Percentiles rank a stretch among this genome's conserved stretches.
These are phyloP conservation scores for Exophiala sideris DNA, from an alignment of 2,329 filamentous ascomycete species.

Conservation along the genomic window DNA sequence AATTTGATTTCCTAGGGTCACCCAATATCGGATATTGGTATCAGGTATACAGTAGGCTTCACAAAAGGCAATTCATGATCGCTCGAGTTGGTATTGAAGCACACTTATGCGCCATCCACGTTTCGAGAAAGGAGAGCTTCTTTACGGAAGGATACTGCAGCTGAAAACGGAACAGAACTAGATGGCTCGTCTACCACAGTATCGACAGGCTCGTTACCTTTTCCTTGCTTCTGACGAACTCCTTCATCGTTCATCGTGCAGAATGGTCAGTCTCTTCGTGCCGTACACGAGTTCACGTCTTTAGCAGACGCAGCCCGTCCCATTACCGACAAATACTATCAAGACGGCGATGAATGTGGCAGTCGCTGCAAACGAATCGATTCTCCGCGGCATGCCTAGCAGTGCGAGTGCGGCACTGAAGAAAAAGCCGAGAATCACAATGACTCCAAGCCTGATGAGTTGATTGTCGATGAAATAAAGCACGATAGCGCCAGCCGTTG, in stretches of 20 bases:
- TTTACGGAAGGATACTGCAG: too few species aligned
- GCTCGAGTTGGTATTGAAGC: too few species aligned
- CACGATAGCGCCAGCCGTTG: constrained; percentile 29
- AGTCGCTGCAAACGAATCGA: constrained; percentile 33
- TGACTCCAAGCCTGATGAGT: constrained; percentile 26
- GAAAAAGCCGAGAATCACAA: constrained; percentile 28
- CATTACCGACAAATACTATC: constrained; percentile 13
- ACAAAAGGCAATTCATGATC: too few species aligned
- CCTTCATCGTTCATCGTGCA: neutral
- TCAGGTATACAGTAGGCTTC: too few species aligned
- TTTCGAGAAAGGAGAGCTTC: too few species aligned
- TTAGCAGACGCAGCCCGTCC: neutral
- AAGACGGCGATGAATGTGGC: constrained; percentile 28
- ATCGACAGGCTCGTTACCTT: neutral
- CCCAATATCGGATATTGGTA: too few species aligned
- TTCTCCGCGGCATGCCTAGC: constrained; percentile 29
- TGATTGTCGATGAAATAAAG: constrained; percentile 31
- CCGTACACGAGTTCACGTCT: neutral
- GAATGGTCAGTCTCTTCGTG: neutral
- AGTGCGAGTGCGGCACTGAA: constrained; percentile 29
- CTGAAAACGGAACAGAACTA: too few species aligned
- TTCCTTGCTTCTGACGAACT: neutral
- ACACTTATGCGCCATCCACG: too few species aligned
- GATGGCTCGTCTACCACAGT: too few species aligned
- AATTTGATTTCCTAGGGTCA: too few species aligned